Base-by-base conservation (phyloP, 306 rosid genomes). In the Glycine latifolia region DNA sequence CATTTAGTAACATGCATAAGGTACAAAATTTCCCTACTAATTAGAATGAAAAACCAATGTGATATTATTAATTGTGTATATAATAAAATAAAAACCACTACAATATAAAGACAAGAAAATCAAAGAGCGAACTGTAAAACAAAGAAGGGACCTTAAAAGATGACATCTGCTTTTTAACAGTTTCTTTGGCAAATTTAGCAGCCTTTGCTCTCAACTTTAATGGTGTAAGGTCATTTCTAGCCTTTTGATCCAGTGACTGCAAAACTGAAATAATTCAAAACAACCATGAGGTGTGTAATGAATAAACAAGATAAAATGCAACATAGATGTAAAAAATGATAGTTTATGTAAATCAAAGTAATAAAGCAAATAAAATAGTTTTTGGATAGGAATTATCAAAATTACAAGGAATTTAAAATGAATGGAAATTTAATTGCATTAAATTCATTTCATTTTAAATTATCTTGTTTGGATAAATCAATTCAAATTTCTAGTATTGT, bases 121-220 rank as follows among this genome's bases (percentile, higher is more conserved):
- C 77, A 76, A 43, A 80, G 55, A 44, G 67, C 49, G 79, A 78
- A 66, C 7, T 56, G 71, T 14, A 41, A 78, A 76, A 79, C 12
- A 74, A 73, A 11, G 68, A 78, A 63, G 47, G 82, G 65, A 92
- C 98, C 97, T 96, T 93, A 87, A 96, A 96, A 73, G 99, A 93
- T 81, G 90, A 85, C 98, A 96, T 96, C 87, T 96, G 98, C 81
- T 71, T 84, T 87, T 91, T 90, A 75, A 93, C 97, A 13, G 99
- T 92, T 79, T 87, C 89, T 88, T 92, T 96, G 86, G 99, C 98
- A 89, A 96, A 96, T 71, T 93, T 96, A 50, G 98, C 90, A 17
- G 98, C 99, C 89, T 93, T 96, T 68, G 95, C 92, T 88, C 99
- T 88, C 90, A 96, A 85, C 79, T 92, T 96, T 60, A 89, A 87